Percentiles rank a stretch among this genome's conserved stretches.
Evolutionary conservation across 306 rosid species (phyloP).

Genomic region (Inga laurina): DNA sequence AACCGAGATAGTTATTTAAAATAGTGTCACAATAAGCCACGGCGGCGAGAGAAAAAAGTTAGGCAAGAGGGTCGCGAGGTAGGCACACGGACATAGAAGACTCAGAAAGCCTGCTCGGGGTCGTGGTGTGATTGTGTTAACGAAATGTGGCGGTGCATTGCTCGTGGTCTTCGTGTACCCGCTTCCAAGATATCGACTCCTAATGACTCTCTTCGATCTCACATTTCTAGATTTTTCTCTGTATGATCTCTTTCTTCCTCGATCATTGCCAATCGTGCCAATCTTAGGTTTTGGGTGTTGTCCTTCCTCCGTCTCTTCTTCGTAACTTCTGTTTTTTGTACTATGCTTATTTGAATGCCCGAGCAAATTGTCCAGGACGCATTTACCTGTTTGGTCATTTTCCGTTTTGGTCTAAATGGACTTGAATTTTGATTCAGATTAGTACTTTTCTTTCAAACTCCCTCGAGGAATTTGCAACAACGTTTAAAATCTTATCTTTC

Average conservation of each 20-base stretch:
- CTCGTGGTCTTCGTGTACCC: constrained; percentile 68
- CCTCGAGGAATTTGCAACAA: not conserved
- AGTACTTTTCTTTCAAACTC: not conserved
- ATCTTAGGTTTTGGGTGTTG: constrained; percentile 20
- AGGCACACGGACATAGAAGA: not conserved
- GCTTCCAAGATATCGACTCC: constrained; percentile 49
- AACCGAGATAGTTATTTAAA: not conserved
- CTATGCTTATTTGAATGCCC: not conserved
- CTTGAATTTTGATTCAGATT: not conserved
- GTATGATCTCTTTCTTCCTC: constrained; percentile 38
- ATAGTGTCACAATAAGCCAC: not conserved
- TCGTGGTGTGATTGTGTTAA: not conserved
- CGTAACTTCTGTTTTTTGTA: not conserved
- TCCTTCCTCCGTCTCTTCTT: not conserved
- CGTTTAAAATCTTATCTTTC: not conserved
- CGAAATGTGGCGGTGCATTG: constrained; percentile 91
- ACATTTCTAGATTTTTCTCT: constrained; percentile 72
- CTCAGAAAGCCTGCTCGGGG: not conserved
- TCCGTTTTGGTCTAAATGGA: not conserved
- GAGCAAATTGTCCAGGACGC: not conserved
- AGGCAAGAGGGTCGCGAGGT: not conserved
- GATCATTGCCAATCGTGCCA: not conserved
- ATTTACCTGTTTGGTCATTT: constrained; percentile 20
- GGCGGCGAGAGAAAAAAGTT: not conserved
- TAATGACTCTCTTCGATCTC: constrained; percentile 60